Evolutionary conservation across 106 monocot species (phyloP).

Genomic region (Allium cepa): DNA sequence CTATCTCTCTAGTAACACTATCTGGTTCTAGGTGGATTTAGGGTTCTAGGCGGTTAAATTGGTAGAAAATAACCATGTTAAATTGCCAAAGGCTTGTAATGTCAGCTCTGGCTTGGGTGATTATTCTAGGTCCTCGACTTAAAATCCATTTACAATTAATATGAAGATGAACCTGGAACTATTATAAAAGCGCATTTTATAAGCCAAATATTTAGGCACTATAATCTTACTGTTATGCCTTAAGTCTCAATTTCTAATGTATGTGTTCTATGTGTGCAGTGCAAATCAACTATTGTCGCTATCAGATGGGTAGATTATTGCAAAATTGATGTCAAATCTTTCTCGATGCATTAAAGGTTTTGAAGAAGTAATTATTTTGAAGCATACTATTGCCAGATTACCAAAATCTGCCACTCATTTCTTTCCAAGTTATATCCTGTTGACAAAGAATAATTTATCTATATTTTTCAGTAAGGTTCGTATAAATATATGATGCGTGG

Average conservation of each 20-base stretch:
- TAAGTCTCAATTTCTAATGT: not conserved
- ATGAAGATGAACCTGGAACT: constrained; percentile 42
- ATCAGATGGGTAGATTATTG: constrained; percentile 64
- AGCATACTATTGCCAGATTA: constrained; percentile 35
- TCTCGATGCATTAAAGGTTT: constrained; percentile 50
- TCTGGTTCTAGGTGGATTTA: no score
- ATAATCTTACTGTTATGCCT: not conserved
- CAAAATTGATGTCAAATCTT: constrained; percentile 37
- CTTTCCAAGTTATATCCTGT: constrained; percentile 48
- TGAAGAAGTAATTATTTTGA: constrained; percentile 38
- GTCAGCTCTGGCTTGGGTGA: constrained; percentile 44
- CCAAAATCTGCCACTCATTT: constrained; percentile 60
- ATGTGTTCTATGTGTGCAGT: constrained; percentile 26
- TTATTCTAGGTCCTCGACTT: constrained; percentile 49
- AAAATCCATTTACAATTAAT: constrained; percentile 61
- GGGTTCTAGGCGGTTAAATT: no score
- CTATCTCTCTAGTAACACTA: no score
- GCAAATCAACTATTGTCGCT: constrained; percentile 46
- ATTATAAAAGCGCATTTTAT: constrained; percentile 64
- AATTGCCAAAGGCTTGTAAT: constrained; percentile 47
- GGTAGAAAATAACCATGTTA: constrained; percentile 24
- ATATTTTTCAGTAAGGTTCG: constrained; percentile 28
- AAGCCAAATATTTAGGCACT: constrained; percentile 12
- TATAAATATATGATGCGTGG: constrained; percentile 72
- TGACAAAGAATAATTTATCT: not conserved